Evolutionary conservation across 2,329 filamentous ascomycete genomes (phyloP).

Genomic region (Scopulariopsis brevicaulis): DNA sequence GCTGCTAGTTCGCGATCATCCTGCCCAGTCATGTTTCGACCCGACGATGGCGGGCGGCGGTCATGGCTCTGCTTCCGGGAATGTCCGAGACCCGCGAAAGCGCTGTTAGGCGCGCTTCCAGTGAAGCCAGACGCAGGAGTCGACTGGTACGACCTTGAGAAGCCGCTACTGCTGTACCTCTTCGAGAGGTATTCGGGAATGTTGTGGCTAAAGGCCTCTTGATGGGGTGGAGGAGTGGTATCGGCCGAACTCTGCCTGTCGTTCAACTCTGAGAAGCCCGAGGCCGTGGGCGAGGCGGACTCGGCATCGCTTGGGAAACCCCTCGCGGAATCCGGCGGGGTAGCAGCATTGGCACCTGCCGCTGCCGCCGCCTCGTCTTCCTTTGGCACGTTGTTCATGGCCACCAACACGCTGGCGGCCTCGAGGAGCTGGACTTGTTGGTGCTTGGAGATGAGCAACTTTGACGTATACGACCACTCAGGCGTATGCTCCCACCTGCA

Average conservation of each 20-base stretch:
- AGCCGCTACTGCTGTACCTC: slow-evolving; percentile 45
- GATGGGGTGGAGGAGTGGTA: slow-evolving; percentile 79
- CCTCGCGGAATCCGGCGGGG: slow-evolving; percentile 53
- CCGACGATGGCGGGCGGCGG: slow-evolving; percentile 67
- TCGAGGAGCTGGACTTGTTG: slow-evolving; percentile 97
- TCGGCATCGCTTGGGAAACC: slow-evolving; percentile 70
- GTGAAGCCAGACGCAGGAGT: slow-evolving; percentile 35
- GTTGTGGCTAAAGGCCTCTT: slow-evolving; percentile 48
- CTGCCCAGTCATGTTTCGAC: slow-evolving; percentile 61
- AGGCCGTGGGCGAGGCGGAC: slow-evolving; percentile 71
- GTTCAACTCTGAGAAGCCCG: slow-evolving; percentile 67
- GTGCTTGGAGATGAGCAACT: slow-evolving; percentile 97
- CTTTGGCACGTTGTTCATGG: slow-evolving; percentile 54
- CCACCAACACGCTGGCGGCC: slow-evolving; percentile 88
- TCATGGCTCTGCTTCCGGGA: slow-evolving; percentile 67
- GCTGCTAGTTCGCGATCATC: slow-evolving; percentile 83
- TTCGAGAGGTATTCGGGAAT: slow-evolving; percentile 38
- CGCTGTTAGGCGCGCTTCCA: slow-evolving; percentile 32
- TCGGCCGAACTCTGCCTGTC: slow-evolving; percentile 77
- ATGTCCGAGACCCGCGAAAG: slow-evolving; percentile 32
- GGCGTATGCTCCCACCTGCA: slow-evolving; percentile 97
- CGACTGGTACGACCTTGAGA: slow-evolving; percentile 76
- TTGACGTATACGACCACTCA: slow-evolving; percentile 94
- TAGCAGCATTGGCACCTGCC: slow-evolving; percentile 40
- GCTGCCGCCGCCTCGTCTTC: slow-evolving; percentile 5